phyloP scores from a whole-genome alignment of 495 filamentous ascomycete genomes.

The Stereocaulon alpinum region DNA sequence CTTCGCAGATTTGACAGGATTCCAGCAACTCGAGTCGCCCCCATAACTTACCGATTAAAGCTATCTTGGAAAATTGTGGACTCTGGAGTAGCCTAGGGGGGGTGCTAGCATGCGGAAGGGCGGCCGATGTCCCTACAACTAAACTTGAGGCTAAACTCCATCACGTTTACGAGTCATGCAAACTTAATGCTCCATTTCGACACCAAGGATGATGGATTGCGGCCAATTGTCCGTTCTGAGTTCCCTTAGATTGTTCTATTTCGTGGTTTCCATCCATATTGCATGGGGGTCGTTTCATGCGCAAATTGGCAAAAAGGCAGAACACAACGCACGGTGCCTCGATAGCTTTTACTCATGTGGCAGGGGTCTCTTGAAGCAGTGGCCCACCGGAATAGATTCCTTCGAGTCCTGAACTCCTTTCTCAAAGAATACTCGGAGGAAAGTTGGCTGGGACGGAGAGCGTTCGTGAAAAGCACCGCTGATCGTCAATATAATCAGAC shows the following conservation, averaged over 20 bases:
- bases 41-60: not conserved
- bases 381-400: too few species aligned
- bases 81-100: not conserved
- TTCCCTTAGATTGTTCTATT: not conserved
- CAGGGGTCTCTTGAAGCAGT: too few species aligned
- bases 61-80: not conserved
- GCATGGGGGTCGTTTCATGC: not conserved
- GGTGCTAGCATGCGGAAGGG: too few species aligned
- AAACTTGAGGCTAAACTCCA: not conserved
- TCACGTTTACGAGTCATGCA: slow-evolving; percentile 1
- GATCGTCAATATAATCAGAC: not conserved
- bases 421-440: too few species aligned
- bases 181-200: too few species aligned
- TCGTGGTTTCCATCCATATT: not conserved
- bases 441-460: not conserved
- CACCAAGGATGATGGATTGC: too few species aligned
- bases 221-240: too few species aligned
- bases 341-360: not conserved
- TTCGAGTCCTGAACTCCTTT: too few species aligned
- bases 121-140: not conserved
- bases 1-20: not conserved
- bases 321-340: not conserved
- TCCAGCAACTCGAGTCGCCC: not conserved
- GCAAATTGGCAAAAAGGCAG: not conserved
- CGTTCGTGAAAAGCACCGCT: not conserved